Conservation (phyloP, 1,139 yeast species). For the Scheffersomyces cryptocercus region DNA sequence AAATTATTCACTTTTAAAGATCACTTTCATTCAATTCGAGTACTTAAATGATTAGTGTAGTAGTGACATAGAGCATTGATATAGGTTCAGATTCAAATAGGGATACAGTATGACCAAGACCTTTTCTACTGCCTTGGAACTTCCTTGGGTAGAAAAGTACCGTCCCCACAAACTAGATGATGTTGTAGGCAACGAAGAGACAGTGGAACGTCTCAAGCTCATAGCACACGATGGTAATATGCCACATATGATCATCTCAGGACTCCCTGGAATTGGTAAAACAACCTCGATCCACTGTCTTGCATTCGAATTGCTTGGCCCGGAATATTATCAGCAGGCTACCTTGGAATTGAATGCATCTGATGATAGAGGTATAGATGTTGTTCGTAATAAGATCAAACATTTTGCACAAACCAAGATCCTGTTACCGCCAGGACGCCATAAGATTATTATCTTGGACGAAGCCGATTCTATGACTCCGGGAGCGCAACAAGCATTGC, state of each 20-base stretch:
- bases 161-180: constrained; percentile 79
- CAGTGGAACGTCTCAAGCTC: constrained; percentile 77
- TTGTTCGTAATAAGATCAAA: constrained; percentile 48
- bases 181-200: constrained; percentile 91
- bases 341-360: constrained; percentile 74
- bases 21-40: too few relatives aligned
- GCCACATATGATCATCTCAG: constrained; percentile 94
- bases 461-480: constrained; percentile 99
- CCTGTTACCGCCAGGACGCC: constrained; percentile 54
- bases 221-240: constrained; percentile 92
- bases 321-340: constrained; percentile 69
- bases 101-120: too few relatives aligned
- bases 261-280: constrained; percentile 96
- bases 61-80: too few relatives aligned
- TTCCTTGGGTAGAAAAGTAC: constrained; percentile 90
- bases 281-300: constrained; percentile 92
- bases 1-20: too few relatives aligned
- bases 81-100: too few relatives aligned
- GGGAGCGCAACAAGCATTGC: constrained; percentile 95
- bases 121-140: constrained; percentile 18
- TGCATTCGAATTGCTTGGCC: constrained; percentile 80
- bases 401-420: constrained; percentile 77
- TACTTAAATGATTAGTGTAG: too few relatives aligned
- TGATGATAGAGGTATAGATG: constrained; percentile 53
- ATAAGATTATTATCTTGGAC: constrained; percentile 86